These are phyloP conservation scores for Chaetomium cochliodes DNA, from an alignment of 495 filamentous ascomycete genomes.

Conservation along the genomic window DNA sequence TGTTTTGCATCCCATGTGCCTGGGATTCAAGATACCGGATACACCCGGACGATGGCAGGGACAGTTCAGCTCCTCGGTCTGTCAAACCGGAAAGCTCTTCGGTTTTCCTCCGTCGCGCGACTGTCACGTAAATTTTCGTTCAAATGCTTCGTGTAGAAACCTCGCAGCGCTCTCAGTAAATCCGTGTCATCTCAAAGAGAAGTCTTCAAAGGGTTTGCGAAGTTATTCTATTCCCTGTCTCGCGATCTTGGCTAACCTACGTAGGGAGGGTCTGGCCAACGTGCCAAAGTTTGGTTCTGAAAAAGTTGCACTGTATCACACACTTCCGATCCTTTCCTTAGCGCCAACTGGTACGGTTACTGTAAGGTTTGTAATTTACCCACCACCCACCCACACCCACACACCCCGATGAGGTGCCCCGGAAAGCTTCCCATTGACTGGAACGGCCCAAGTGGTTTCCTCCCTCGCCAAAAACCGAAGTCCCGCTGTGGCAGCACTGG, in stretches of 20 bases:
- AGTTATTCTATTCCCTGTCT: neutral
- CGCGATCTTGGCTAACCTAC: neutral
- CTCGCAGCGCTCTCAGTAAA: no score
- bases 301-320: conserved; percentile 4
- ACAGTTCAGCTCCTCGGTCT: no score
- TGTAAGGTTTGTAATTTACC: conserved; percentile 2
- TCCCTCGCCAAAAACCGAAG: conserved; percentile 21
- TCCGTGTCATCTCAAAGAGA: no score
- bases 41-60: no score
- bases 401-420: conserved; percentile 6
- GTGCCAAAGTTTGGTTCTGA: neutral
- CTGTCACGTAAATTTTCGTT: no score
- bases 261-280: neutral
- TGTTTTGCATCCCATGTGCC: no score
- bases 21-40: no score
- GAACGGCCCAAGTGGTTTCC: conserved; percentile 14
- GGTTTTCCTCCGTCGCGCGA: no score
- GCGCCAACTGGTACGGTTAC: conserved; percentile 3
- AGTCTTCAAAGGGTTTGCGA: no score
- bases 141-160: no score
- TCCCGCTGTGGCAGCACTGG: conserved; percentile 26
- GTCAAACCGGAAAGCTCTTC: no score
- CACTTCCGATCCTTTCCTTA: neutral
- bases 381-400: neutral
- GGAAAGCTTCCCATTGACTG: conserved; percentile 32